These are phyloP conservation scores for Linaria vulgaris DNA, from an alignment of 257 asterid genomes.

Conservation along the genomic window DNA sequence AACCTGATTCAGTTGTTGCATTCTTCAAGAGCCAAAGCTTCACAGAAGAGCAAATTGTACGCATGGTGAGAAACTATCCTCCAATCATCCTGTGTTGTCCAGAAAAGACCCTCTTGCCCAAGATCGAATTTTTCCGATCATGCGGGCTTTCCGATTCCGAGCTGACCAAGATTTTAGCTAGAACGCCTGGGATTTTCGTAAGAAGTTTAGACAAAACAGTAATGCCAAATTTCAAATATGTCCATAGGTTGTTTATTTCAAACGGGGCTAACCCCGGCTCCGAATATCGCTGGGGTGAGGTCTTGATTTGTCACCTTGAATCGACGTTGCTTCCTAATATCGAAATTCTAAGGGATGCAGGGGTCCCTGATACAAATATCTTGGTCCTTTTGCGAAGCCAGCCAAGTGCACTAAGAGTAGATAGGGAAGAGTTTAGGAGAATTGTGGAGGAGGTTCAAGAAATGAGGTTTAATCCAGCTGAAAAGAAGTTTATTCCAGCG, in stretches of 20 bases:
- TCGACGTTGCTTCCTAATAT: background rate
- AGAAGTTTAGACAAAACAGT: constrained; percentile 21
- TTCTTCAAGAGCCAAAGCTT: constrained; percentile 30
- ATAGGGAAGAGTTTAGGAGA: background rate
- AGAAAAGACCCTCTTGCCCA: constrained; percentile 31
- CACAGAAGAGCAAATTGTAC: constrained; percentile 23
- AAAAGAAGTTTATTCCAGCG: background rate
- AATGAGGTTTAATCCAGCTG: background rate
- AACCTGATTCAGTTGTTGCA: constrained; percentile 25
- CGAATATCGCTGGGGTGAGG: background rate
- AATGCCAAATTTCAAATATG: constrained; percentile 24
- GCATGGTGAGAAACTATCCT: constrained; percentile 8
- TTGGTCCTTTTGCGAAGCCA: background rate
- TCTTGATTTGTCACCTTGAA: constrained; percentile 6
- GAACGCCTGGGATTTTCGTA: constrained; percentile 6
- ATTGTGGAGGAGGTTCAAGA: constrained; percentile 16
- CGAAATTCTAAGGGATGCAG: constrained; percentile 7
- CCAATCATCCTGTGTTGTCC: constrained; percentile 10
- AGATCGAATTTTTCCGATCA: constrained; percentile 30
- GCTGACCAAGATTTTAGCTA: constrained; percentile 4
- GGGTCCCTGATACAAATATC: constrained; percentile 12
- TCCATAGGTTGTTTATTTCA: constrained; percentile 19
- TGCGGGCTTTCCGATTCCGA: constrained; percentile 26
- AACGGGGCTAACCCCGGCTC: constrained; percentile 5
- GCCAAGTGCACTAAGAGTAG: constrained; percentile 1